Conservation (phyloP, 441 rosid genomes). For the Brassica balearica region DNA sequence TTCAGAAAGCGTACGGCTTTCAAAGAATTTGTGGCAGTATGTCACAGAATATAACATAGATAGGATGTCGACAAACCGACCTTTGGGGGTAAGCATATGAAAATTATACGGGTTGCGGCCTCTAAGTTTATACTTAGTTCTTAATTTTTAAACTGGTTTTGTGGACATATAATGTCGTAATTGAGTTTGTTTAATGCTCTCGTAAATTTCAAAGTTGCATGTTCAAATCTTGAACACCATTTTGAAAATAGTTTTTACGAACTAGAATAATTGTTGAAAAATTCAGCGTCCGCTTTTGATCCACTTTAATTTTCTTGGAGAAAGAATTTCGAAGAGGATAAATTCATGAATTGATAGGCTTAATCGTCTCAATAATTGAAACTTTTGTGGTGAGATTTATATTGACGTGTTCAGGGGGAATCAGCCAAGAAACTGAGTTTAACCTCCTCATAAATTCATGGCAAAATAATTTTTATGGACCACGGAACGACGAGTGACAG, state of each 20-base stretch:
- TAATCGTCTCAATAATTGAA: constrained; percentile 8
- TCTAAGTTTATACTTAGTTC: not conserved
- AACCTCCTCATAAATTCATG: not conserved
- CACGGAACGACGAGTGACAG: constrained; percentile 12
- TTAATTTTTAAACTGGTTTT: not conserved
- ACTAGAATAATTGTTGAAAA: not conserved
- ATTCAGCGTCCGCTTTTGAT: not conserved
- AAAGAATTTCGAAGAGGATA: not conserved
- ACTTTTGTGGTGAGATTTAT: constrained; percentile 9
- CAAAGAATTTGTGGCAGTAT: not conserved
- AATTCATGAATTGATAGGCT: not conserved
- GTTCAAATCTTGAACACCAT: not conserved
- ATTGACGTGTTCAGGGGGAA: constrained; percentile 15
- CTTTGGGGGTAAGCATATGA: not conserved
- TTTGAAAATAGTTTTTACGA: not conserved
- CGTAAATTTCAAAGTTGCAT: not conserved
- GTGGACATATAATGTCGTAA: not conserved
- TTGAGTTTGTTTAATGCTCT: not conserved
- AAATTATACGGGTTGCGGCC: not conserved
- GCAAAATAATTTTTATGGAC: not conserved
- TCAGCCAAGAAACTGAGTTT: constrained; percentile 3
- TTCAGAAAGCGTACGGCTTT: not conserved
- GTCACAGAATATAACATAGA: not conserved
- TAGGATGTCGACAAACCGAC: not conserved
- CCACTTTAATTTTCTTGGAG: constrained; percentile 8